phyloP scores from a whole-genome alignment of 441 rosid genomes.

The Gossypium trilobum region DNA sequence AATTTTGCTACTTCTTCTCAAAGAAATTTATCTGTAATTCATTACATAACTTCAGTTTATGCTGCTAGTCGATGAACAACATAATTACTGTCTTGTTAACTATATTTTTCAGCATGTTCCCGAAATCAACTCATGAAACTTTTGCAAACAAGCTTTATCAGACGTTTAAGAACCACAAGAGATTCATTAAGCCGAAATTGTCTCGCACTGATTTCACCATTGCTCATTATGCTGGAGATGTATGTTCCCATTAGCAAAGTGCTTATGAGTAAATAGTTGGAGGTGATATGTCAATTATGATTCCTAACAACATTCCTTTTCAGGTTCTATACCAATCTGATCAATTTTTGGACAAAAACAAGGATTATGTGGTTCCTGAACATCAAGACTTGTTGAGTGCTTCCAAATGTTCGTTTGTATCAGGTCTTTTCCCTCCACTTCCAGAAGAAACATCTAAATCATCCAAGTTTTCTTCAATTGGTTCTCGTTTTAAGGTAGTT shows the following conservation, averaged over 20 bases:
- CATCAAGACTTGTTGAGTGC: constrained; percentile 79
- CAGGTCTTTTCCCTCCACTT: constrained; percentile 83
- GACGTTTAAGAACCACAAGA: constrained; percentile 80
- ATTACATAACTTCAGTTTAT: constrained; percentile 2
- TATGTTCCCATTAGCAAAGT: constrained; percentile 18
- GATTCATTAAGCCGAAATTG: constrained; percentile 87
- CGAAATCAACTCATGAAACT: constrained; percentile 97
- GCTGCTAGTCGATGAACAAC: background rate
- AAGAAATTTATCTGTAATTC: background rate
- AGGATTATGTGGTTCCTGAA: constrained; percentile 92
- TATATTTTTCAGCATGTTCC: constrained; percentile 77
- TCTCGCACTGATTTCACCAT: constrained; percentile 90
- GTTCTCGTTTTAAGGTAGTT: constrained; percentile 88
- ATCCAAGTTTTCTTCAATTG: constrained; percentile 91
- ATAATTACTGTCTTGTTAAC: constrained; percentile 14
- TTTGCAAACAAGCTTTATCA: constrained; percentile 89
- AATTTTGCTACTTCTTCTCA: constrained; percentile 1
- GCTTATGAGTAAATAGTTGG: background rate
- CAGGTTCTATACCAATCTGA: constrained; percentile 94
- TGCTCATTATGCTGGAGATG: constrained; percentile 97
- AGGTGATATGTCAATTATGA: background rate
- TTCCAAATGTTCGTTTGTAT: constrained; percentile 77
- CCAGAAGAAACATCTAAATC: constrained; percentile 89
- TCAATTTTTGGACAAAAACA: constrained; percentile 94
- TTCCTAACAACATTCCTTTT: constrained; percentile 14